Conservation (phyloP, 345 rosid genomes). For the Acer campestre region DNA sequence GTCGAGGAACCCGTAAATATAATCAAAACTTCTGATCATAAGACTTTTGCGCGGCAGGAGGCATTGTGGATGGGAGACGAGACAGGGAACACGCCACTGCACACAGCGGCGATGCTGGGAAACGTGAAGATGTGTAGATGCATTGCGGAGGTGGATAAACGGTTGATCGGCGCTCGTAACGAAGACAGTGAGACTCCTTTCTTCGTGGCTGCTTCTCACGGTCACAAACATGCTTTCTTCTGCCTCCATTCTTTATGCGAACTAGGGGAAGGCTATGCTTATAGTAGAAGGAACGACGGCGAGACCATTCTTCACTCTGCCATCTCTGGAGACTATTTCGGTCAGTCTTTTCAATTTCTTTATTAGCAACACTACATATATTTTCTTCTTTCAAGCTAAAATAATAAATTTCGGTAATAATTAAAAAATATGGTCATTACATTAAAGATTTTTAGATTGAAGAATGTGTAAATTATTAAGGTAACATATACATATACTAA, state of each 20-base stretch:
- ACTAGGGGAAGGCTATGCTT: neutral
- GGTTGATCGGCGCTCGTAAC: slow-evolving; percentile 29
- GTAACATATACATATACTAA: too few relatives aligned
- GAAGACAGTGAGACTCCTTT: slow-evolving; percentile 43
- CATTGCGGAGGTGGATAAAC: slow-evolving; percentile 9
- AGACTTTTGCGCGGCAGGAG: too few relatives aligned
- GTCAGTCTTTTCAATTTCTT: slow-evolving; percentile 16
- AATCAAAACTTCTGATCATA: too few relatives aligned
- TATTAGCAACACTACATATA: too few relatives aligned
- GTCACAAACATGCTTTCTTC: slow-evolving; percentile 41
- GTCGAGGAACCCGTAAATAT: slow-evolving; percentile 18
- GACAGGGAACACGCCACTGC: slow-evolving; percentile 44
- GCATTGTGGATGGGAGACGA: slow-evolving; percentile 25
- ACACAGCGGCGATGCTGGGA: slow-evolving; percentile 44
- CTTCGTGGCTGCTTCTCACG: slow-evolving; percentile 40
- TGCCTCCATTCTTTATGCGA: slow-evolving; percentile 17
- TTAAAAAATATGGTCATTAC: too few relatives aligned
- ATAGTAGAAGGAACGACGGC: slow-evolving; percentile 29
- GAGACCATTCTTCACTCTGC: slow-evolving; percentile 44
- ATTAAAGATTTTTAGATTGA: too few relatives aligned
- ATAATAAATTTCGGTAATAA: too few relatives aligned
- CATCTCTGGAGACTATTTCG: slow-evolving; percentile 36
- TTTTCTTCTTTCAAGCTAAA: too few relatives aligned
- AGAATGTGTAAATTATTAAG: too few relatives aligned
- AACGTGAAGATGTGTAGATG: slow-evolving; percentile 32